These are phyloP conservation scores for Calonectria multiphialidica DNA, from an alignment of 2,329 filamentous ascomycete genomes.

Conservation along the genomic window DNA sequence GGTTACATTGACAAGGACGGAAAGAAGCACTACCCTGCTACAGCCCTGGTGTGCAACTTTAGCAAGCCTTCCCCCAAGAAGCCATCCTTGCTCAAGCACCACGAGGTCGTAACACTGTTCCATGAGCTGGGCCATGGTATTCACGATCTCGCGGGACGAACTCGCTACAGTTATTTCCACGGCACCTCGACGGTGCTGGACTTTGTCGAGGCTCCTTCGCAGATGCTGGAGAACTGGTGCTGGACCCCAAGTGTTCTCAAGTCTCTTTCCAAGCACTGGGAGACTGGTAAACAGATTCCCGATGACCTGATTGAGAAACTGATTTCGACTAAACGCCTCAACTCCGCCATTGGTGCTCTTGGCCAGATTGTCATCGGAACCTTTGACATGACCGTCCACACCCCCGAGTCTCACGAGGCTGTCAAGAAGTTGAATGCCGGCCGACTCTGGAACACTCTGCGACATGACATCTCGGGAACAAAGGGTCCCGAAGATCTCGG, in stretches of 20 bases:
- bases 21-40: slow-evolving; percentile 80
- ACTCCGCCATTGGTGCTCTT: slow-evolving; percentile 83
- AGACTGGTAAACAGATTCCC: slow-evolving; percentile 77
- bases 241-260: slow-evolving; percentile 76
- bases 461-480: slow-evolving; percentile 78
- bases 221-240: slow-evolving; percentile 84
- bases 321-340: slow-evolving; percentile 83
- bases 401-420: slow-evolving; percentile 76
- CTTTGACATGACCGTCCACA: slow-evolving; percentile 87
- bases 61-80: slow-evolving; percentile 83
- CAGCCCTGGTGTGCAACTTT: slow-evolving; percentile 87
- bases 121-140: slow-evolving; percentile 81
- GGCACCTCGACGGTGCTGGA: slow-evolving; percentile 75
- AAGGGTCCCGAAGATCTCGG: slow-evolving; percentile 79
- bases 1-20: slow-evolving; percentile 77
- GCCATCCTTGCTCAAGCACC: slow-evolving; percentile 84
- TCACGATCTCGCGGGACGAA: slow-evolving; percentile 74
- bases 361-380: slow-evolving; percentile 85
- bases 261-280: slow-evolving; percentile 79
- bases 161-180: slow-evolving; percentile 74
- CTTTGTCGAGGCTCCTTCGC: slow-evolving; percentile 78
- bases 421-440: slow-evolving; percentile 74
- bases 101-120: slow-evolving; percentile 86
- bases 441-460: slow-evolving; percentile 78
- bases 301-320: slow-evolving; percentile 81